Conservation (phyloP, 345 rosid genomes). For the Raphanus raphanistrum region DNA sequence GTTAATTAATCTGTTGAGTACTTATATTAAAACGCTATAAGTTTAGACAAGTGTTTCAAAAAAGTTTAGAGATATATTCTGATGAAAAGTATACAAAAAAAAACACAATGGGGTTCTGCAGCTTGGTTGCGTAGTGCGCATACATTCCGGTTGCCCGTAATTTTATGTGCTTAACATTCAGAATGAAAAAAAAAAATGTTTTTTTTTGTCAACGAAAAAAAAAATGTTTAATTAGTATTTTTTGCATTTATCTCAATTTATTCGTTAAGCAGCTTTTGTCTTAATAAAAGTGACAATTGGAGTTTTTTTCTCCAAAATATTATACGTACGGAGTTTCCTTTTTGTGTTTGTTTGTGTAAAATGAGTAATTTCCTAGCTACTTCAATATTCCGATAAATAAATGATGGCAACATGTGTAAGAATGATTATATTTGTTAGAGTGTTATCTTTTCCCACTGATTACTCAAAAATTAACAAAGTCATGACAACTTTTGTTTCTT, state of each 20-base stretch:
- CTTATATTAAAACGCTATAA: neutral
- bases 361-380: neutral
- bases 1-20: neutral
- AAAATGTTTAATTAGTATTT: neutral
- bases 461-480: constrained; percentile 13
- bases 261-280: neutral
- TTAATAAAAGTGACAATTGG: neutral
- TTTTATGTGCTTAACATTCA: neutral
- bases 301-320: neutral
- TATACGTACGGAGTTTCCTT: neutral
- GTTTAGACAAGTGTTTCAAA: neutral
- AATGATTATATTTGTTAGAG: constrained; percentile 10
- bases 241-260: neutral
- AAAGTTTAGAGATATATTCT: neutral
- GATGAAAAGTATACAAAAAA: neutral
- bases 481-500: constrained; percentile 35
- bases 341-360: neutral
- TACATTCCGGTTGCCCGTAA: neutral
- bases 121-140: neutral
- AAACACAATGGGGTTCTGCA: neutral
- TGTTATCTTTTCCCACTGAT: neutral
- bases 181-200: neutral
- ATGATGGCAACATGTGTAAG: constrained; percentile 11
- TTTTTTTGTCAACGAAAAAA: too few relatives aligned
- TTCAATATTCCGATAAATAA: neutral